Percentiles rank a stretch among this genome's conserved stretches.
These are phyloP conservation scores for Cryptococcus sp. DNA, from an alignment of 1,284 basidiomycete genomes.

Conservation along the genomic window DNA sequence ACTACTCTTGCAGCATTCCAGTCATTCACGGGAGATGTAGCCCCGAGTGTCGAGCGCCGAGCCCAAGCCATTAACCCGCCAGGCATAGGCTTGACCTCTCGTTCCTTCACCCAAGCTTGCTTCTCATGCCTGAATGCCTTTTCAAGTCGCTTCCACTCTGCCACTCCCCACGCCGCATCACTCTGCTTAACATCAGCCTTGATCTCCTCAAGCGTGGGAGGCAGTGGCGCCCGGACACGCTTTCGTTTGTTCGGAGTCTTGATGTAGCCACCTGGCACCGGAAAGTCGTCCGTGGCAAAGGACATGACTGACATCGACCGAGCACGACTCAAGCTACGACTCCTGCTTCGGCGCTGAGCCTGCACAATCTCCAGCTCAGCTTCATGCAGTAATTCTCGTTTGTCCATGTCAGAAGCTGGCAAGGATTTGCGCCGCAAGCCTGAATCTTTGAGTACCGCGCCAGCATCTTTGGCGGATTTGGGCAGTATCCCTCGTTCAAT, in stretches of 20 bases:
- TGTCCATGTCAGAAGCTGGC: constrained; percentile 29
- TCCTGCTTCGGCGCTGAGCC: constrained; percentile 12
- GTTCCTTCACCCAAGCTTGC: constrained; percentile 32
- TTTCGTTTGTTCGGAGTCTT: constrained; percentile 16
- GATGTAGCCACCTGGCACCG: constrained; percentile 23
- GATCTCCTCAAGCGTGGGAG: background rate
- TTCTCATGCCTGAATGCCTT: constrained; percentile 32
- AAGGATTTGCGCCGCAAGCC: constrained; percentile 35
- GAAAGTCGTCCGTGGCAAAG: constrained; percentile 21
- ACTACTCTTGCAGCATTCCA: constrained; percentile 72
- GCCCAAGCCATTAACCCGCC: constrained; percentile 28
- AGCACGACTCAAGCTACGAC: constrained; percentile 14
- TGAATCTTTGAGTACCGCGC: background rate
- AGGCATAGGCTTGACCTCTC: constrained; percentile 33
- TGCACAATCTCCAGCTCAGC: constrained; percentile 60
- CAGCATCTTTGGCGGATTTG: constrained; percentile 6
- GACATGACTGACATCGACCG: constrained; percentile 17
- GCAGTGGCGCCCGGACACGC: background rate
- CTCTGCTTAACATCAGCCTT: background rate
- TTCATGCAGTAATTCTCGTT: constrained; percentile 59
- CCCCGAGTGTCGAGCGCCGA: constrained; percentile 17
- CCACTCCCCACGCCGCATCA: constrained; percentile 30
- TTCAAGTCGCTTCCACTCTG: constrained; percentile 45
- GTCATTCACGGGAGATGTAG: constrained; percentile 52
- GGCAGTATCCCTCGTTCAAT: constrained; percentile 62